Evolutionary conservation across 352 stramenopile species (phyloP).

Genomic region (Phytophthora aleatoria): DNA sequence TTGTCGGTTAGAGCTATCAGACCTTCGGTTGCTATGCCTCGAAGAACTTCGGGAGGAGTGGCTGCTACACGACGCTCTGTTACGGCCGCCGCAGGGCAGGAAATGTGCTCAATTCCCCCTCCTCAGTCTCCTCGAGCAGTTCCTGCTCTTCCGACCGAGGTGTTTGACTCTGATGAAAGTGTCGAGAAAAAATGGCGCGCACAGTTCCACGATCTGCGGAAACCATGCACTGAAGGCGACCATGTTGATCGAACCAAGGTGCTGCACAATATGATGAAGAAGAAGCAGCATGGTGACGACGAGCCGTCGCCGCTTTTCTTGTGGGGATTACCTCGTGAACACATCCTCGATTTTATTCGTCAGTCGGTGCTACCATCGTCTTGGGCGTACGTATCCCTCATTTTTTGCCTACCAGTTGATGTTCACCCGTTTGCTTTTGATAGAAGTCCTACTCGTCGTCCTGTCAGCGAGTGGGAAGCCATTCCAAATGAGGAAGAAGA

Average conservation of each 20-base stretch:
- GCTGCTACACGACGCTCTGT: constrained; percentile 18
- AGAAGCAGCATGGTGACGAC: constrained; percentile 4
- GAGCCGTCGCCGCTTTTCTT: constrained; percentile 47
- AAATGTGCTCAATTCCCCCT: constrained; percentile 21
- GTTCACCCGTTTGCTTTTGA: background rate
- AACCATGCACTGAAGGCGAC: constrained; percentile 39
- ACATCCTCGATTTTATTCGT: constrained; percentile 80
- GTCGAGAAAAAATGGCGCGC: constrained; percentile 54
- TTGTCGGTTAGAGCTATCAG: constrained; percentile 3
- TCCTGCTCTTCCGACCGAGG: background rate
- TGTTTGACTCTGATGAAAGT: constrained; percentile 31
- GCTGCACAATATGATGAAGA: constrained; percentile 40
- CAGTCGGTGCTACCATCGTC: constrained; percentile 73
- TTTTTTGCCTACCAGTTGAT: background rate
- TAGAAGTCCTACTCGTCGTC: constrained; percentile 34
- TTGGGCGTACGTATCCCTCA: constrained; percentile 54
- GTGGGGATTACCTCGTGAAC: constrained; percentile 70
- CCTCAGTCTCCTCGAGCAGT: constrained; percentile 12
- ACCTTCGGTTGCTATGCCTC: constrained; percentile 10
- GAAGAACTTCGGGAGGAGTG: constrained; percentile 12
- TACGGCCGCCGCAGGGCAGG: constrained; percentile 15
- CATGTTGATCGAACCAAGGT: constrained; percentile 61
- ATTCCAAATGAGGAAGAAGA: constrained; percentile 30
- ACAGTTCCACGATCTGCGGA: constrained; percentile 45
- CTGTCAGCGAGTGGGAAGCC: constrained; percentile 52